phyloP scores from a whole-genome alignment of 2,329 filamentous ascomycete genomes.

The Fusarium sulawesiense region DNA sequence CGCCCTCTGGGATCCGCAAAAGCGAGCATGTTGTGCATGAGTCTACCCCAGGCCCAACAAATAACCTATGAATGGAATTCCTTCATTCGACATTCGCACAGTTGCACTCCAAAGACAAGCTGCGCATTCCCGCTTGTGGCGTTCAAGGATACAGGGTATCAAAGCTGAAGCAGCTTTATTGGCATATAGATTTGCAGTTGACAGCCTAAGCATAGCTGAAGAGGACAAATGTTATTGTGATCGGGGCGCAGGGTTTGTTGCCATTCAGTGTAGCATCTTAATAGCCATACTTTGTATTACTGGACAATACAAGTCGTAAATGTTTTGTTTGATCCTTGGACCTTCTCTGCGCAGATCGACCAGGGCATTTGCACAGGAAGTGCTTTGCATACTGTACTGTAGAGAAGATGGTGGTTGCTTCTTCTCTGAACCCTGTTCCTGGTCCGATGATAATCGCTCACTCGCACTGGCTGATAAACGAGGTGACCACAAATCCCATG shows the following conservation, averaged over 20 bases:
- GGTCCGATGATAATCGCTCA: constrained; percentile 10
- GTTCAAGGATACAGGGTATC: constrained; percentile 5
- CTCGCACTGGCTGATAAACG: background rate
- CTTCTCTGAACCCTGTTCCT: constrained; percentile 23
- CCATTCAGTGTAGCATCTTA: background rate
- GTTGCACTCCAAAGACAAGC: constrained; percentile 2
- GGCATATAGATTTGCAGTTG: background rate
- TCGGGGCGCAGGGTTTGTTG: background rate
- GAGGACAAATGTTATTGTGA: background rate
- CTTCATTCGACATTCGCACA: background rate
- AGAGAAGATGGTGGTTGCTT: constrained; percentile 30
- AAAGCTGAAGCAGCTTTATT: background rate
- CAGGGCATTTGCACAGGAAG: constrained; percentile 11
- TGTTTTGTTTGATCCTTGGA: background rate
- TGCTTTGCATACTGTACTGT: constrained; percentile 1
- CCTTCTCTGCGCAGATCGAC: constrained; percentile 8
- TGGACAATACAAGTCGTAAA: background rate
- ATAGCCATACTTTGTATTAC: background rate
- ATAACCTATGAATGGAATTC: constrained; percentile 22
- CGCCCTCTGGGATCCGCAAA: constrained; percentile 33
- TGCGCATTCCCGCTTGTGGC: constrained; percentile 20
- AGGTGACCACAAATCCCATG: background rate
- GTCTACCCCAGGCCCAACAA: constrained; percentile 30
- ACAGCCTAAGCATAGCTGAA: background rate
- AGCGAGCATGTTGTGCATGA: constrained; percentile 42